Evolutionary conservation across 306 rosid species (phyloP).

Genomic region (Hippophae gyantsensis): DNA sequence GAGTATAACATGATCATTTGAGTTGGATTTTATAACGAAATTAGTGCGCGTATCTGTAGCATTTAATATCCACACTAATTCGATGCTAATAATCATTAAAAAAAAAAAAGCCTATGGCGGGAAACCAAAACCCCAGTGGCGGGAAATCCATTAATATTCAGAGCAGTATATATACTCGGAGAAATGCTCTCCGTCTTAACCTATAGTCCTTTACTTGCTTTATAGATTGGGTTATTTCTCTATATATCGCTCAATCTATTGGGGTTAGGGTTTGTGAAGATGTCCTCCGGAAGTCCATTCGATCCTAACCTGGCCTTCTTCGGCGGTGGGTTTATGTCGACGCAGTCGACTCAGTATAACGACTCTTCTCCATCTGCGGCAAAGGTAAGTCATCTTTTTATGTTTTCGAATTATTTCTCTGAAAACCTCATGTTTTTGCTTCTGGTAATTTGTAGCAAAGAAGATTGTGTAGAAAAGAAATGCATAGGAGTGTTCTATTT

Average conservation of each 20-base stretch:
- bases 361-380: constrained; percentile 48
- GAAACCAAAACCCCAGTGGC: no score
- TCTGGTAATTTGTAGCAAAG: neutral
- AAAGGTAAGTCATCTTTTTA: constrained; percentile 34
- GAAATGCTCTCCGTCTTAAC: no score
- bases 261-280: constrained; percentile 29
- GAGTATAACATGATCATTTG: no score
- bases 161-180: no score
- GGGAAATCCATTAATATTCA: no score
- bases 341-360: constrained; percentile 39
- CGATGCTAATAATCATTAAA: no score
- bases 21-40: no score
- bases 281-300: constrained; percentile 72
- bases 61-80: no score
- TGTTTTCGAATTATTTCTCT: constrained; percentile 4
- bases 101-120: no score
- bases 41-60: no score
- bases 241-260: neutral
- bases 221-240: no score
- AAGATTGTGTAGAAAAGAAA: neutral
- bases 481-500: neutral
- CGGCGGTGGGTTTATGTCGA: constrained; percentile 55
- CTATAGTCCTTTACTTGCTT: neutral
- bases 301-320: constrained; percentile 43
- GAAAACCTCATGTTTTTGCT: neutral